Base-by-base conservation (phyloP, 805 yeast genomes). In the Starmerella etchellsii region DNA sequence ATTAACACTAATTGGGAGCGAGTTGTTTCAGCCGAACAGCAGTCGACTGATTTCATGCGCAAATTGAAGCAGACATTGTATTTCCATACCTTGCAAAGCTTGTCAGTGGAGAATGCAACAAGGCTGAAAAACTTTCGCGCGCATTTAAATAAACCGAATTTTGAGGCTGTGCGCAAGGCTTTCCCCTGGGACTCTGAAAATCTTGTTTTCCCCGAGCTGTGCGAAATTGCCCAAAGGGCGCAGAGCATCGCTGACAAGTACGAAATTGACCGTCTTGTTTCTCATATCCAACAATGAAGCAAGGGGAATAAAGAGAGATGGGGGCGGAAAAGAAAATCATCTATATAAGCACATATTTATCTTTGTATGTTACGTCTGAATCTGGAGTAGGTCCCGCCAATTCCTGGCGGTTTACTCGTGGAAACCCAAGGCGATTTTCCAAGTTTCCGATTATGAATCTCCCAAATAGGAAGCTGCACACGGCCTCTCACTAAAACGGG, bases 391-490 rank as follows among this genome's bases (percentile, higher is more conserved):
- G 71, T 73, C 28, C 76, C 79, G 16, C 74, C 63, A 24, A 62
- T 65, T 25, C 62, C 60, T 2, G 29, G 38, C 8, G 47, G 43
- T 23, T 44, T 41, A 10, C 29, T 29, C 4, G 42, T 35, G 5
- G 69, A 57, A 0, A 74, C 54, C 55, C 66, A 75, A 1, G 80
- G 79, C n/a, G 61, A 46, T 8, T 31, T 51, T 6, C 31, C 35
- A 42, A 62, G 50, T 2, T 26, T 31, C 52, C 65, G 54, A 18
- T 54, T 44, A 49, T 68, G 53, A 1, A 77, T 40, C 45, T 76
- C 83, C 53, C 69, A 64, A 0, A 69, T 54, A 0, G 94, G 91
- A 2, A 78, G 59, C 36, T 80, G 46, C 40, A 74, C 49, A 47
- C 62, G 35, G 14, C 53, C 45, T 9, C 45, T 27, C 20, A 36